phyloP scores from a whole-genome alignment of 2,329 filamentous ascomycete species.

The Exophiala sp. region DNA sequence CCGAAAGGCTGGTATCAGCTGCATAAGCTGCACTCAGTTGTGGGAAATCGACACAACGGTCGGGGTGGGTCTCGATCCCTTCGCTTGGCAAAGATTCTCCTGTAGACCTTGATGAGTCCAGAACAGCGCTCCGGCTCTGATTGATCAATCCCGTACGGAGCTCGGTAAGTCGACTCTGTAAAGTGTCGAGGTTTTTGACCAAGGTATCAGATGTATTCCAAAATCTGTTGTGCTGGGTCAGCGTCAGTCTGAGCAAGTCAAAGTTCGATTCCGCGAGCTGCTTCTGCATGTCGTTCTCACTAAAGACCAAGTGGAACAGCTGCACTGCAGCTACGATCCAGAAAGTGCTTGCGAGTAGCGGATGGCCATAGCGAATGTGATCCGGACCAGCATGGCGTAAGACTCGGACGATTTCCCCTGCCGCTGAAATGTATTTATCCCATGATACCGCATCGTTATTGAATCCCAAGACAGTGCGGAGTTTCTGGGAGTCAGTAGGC shows the following conservation, averaged over 20 bases:
- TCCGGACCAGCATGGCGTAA: slow-evolving; percentile 1
- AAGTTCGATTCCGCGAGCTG: slow-evolving; percentile 4
- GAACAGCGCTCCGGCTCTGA: too few species aligned
- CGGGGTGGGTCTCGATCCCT: too few species aligned
- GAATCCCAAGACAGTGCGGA: slow-evolving; percentile 2
- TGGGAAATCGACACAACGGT: too few species aligned
- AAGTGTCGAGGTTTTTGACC: slow-evolving; percentile 8
- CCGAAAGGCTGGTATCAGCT: too few species aligned
- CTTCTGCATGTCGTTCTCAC: neutral
- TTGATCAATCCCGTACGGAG: neutral
- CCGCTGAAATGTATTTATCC: slow-evolving; percentile 3
- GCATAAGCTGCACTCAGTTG: too few species aligned
- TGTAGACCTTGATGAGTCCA: too few species aligned
- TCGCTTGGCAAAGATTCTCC: too few species aligned
- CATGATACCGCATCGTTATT: neutral
- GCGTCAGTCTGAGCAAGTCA: slow-evolving; percentile 3
- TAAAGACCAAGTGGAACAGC: slow-evolving; percentile 1
- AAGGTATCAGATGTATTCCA: slow-evolving; percentile 5
- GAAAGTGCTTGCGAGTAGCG: slow-evolving; percentile 2
- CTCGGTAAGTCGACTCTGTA: slow-evolving; percentile 1
- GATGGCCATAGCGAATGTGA: slow-evolving; percentile 8
- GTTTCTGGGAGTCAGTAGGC: neutral
- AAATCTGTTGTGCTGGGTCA: neutral
- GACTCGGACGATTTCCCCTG: slow-evolving; percentile 3
- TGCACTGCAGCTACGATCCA: slow-evolving; percentile 6